These are phyloP conservation scores for Thelonectria discophora DNA, from an alignment of 2,329 filamentous ascomycete genomes.

Conservation along the genomic window DNA sequence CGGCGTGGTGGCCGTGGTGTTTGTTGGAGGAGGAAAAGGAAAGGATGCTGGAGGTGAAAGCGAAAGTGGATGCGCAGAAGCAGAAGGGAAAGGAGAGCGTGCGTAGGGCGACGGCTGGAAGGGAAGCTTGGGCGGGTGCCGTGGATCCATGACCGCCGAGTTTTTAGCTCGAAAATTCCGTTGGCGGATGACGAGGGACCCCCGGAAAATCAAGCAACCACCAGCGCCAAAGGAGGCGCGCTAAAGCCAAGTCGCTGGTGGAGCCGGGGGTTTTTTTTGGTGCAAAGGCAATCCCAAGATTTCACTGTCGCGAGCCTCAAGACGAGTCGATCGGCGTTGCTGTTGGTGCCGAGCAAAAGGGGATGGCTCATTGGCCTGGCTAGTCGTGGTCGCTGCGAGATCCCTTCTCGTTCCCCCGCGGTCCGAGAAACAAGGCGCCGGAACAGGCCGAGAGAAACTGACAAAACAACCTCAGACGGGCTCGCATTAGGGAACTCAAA, in stretches of 20 bases:
- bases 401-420: background rate
- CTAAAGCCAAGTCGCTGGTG: conserved; percentile 12
- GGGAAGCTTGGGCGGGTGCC: conserved; percentile 46
- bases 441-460: background rate
- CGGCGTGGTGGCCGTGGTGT: conserved; percentile 22
- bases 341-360: background rate
- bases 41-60: conserved; percentile 9
- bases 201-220: conserved; percentile 40
- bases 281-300: background rate
- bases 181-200: conserved; percentile 37
- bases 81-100: conserved; percentile 44
- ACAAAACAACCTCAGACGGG: background rate
- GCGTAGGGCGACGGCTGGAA: conserved; percentile 45
- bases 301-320: background rate
- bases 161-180: conserved; percentile 48
- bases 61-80: conserved; percentile 31
- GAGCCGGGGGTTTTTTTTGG: conserved; percentile 8
- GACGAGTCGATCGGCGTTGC: too few species aligned
- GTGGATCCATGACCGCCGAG: conserved; percentile 46
- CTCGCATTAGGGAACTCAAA: conserved; percentile 7
- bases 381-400: background rate
- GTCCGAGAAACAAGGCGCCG: background rate
- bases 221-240: conserved; percentile 23
- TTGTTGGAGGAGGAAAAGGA: conserved; percentile 27
- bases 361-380: background rate